phyloP scores from a whole-genome alignment of 75 land plant species.

The Selaginella moellendorffii region DNA sequence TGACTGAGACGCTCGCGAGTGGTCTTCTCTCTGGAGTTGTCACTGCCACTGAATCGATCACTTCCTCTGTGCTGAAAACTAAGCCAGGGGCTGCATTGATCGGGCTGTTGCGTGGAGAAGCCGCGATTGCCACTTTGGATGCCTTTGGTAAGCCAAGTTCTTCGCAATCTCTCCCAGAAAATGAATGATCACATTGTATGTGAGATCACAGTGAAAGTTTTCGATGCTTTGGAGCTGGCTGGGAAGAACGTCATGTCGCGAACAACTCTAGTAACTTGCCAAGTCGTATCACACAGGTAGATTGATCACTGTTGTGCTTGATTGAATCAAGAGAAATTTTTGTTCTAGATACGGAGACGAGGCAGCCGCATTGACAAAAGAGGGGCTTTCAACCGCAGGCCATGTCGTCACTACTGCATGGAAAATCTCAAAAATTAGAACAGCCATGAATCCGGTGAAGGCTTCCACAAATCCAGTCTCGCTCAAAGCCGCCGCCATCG shows the following conservation, averaged over 20 bases:
- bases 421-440: constrained; percentile 65
- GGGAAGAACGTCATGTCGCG: constrained; percentile 43
- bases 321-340: neutral
- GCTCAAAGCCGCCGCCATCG: constrained; percentile 48
- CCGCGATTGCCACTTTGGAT: neutral
- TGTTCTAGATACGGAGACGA: constrained; percentile 59
- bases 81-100: neutral
- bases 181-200: neutral
- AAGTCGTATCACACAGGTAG: constrained; percentile 51
- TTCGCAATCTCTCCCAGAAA: no score
- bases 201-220: constrained; percentile 34
- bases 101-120: neutral
- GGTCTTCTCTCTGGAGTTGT: neutral
- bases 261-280: constrained; percentile 40
- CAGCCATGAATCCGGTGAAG: constrained; percentile 48
- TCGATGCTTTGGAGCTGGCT: constrained; percentile 79
- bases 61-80: neutral
- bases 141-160: neutral
- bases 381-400: constrained; percentile 57
- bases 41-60: neutral
- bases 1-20: neutral
- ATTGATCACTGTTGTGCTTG: neutral
- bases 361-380: constrained; percentile 57
- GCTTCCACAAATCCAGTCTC: constrained; percentile 19
- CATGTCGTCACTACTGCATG: constrained; percentile 63